Percentiles rank a stretch among this genome's conserved stretches.
phyloP scores from a whole-genome alignment of 2,329 filamentous ascomycete genomes.

The Didymellaceae sp. region DNA sequence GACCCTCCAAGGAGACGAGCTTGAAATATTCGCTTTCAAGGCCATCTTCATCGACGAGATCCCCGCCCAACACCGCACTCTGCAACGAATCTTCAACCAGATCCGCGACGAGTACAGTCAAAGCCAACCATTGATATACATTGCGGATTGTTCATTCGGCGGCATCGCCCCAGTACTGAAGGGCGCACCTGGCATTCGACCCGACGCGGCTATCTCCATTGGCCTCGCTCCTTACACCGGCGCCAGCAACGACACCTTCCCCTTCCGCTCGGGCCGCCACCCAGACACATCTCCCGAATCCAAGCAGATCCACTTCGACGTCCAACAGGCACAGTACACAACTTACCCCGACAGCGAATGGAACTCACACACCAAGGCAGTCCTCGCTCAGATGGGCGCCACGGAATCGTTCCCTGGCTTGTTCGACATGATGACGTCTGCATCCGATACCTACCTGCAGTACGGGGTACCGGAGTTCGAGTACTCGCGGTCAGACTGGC shows the following conservation, averaged over 20 bases:
- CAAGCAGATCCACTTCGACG: constrained; percentile 15
- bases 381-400: constrained; percentile 14
- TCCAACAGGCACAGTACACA: constrained; percentile 4
- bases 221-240: constrained; percentile 35
- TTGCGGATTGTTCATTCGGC: constrained; percentile 52
- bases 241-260: constrained; percentile 22
- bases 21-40: constrained; percentile 45
- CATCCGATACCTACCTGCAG: constrained; percentile 39
- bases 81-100: constrained; percentile 42
- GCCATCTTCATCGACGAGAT: constrained; percentile 46
- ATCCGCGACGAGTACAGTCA: constrained; percentile 38
- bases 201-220: constrained; percentile 50
- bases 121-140: constrained; percentile 50
- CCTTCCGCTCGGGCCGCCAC: constrained; percentile 18
- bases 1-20: constrained; percentile 30
- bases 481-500: constrained; percentile 45
- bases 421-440: constrained; percentile 28
- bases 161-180: constrained; percentile 34
- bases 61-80: constrained; percentile 39
- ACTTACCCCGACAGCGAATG: constrained; percentile 19
- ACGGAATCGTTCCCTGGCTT: constrained; percentile 3
- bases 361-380: constrained; percentile 19
- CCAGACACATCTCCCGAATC: constrained; percentile 17
- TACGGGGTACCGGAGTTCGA: constrained; percentile 46
- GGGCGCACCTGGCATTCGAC: constrained; percentile 49